These are phyloP conservation scores for Mycena chlorophos DNA, from an alignment of 768 basidiomycete species.

Conservation along the genomic window DNA sequence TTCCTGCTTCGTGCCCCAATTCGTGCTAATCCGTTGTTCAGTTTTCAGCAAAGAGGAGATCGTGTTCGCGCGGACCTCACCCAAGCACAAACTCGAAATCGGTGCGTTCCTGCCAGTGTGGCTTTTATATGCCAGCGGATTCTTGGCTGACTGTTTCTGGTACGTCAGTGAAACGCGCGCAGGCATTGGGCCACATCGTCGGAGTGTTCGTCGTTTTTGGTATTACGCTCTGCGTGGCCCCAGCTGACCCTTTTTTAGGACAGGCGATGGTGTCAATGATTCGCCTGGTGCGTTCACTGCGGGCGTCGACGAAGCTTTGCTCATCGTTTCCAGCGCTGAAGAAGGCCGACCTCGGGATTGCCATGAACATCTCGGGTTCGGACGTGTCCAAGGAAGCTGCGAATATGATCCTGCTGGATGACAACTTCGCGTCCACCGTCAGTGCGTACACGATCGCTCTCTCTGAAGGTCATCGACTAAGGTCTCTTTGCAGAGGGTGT, in stretches of 20 bases:
- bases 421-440: conserved; percentile 73
- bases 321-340: no score
- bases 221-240: not conserved
- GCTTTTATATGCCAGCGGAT: conserved; percentile 3
- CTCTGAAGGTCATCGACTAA: not conserved
- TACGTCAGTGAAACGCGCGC: conserved; percentile 61
- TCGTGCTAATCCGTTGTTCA: conserved; percentile 25
- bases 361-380: conserved; percentile 72
- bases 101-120: conserved; percentile 37
- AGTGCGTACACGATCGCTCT: conserved; percentile 42
- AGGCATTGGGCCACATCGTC: conserved; percentile 69
- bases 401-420: conserved; percentile 72
- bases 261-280: conserved; percentile 74
- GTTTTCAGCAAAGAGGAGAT: conserved; percentile 71
- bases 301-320: no score
- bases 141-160: conserved; percentile 1
- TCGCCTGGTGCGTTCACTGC: no score
- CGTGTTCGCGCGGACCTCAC: conserved; percentile 71
- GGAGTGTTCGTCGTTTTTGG: conserved; percentile 53
- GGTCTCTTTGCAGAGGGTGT: conserved; percentile 55
- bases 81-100: conserved; percentile 73
- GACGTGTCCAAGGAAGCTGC: conserved; percentile 76
- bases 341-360: conserved; percentile 71
- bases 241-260: conserved; percentile 36
- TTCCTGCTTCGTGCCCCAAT: not conserved